Evolutionary conservation across 305 asterid species (phyloP), one percentile per base, ranked within the genome.

Genomic region (Vinca major): DNA sequence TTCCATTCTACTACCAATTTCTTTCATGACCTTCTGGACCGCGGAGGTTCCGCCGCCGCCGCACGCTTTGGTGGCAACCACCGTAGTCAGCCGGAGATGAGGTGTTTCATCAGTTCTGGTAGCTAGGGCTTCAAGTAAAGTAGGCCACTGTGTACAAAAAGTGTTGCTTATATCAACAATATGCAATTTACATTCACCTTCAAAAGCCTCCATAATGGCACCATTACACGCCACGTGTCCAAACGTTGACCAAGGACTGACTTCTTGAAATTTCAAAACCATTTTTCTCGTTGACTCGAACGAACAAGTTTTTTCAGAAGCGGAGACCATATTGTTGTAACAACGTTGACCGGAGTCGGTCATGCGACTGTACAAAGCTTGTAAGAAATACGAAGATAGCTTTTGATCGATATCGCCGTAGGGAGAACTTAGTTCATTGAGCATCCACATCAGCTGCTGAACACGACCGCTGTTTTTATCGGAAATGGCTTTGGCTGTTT

Each of bases 81-180:
- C 91, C 33, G 95, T 73, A 54, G 98, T 89, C 78, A 94, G 72
- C 33, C 88, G 81, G 17, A 94, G 85, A 19, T 85, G 94, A 6
- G 99, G 99, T 2, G 99, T 89, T 20, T 94, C 97, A 44, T 91
- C 96, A 0, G 85, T 73, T 4, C 97, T 78, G 0, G 96, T 94
- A 26, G 99, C 98, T 43, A 94, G 82, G 36, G 99, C 97, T 80
- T 94, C 99, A 0, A 94, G 82, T 19, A 94, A 68, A 65, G 96
- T 94, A 9, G 99, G 99, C 97, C 99, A 94, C 83, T 94, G 99
- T 2, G 99, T 91, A 83, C 98, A 91, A 68, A 77, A 91, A 0
- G 98, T 94, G 83, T 91, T 89, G 75, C 96, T 86, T 1, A 94
- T 63, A 66, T 94, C 99, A 20, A 94, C 68, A 4, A 94, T 91